phyloP scores from a whole-genome alignment of 2,329 filamentous ascomycete genomes.

The Fonsecaea erecta region DNA sequence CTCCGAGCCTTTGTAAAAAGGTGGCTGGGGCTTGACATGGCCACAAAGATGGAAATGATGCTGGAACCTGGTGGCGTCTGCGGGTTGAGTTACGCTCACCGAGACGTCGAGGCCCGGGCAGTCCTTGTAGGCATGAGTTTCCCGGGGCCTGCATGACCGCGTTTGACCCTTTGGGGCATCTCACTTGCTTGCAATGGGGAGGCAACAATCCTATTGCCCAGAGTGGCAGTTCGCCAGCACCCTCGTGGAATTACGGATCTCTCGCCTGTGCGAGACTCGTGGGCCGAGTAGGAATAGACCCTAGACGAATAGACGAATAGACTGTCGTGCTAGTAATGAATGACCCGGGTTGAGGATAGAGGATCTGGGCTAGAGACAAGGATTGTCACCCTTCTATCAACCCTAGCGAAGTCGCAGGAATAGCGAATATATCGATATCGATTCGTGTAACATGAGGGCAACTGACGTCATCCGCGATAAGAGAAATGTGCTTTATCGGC shows the following conservation, averaged over 20 bases:
- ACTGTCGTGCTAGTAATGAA: neutral
- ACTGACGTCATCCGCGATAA: neutral
- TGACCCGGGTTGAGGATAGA: neutral
- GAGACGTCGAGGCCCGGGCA: slow-evolving; percentile 48
- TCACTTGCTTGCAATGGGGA: neutral
- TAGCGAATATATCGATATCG: no score
- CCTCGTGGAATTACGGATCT: no score
- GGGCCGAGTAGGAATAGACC: neutral
- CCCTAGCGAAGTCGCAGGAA: no score
- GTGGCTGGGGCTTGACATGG: slow-evolving; percentile 51
- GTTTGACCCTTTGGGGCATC: neutral
- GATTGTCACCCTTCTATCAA: neutral
- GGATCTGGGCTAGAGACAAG: neutral
- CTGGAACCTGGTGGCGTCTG: slow-evolving; percentile 51
- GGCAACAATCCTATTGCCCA: neutral
- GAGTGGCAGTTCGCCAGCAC: neutral
- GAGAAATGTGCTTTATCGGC: neutral
- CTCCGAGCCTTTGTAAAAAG: slow-evolving; percentile 54
- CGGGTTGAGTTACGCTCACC: slow-evolving; percentile 48
- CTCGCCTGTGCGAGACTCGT: neutral
- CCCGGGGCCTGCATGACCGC: slow-evolving; percentile 10
- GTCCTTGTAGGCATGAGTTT: slow-evolving; percentile 48
- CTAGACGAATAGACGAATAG: neutral
- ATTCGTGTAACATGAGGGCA: no score
- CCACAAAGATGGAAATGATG: slow-evolving; percentile 51